Base-by-base conservation (phyloP, 106 monocot species). In the Dioscorea alata region DNA sequence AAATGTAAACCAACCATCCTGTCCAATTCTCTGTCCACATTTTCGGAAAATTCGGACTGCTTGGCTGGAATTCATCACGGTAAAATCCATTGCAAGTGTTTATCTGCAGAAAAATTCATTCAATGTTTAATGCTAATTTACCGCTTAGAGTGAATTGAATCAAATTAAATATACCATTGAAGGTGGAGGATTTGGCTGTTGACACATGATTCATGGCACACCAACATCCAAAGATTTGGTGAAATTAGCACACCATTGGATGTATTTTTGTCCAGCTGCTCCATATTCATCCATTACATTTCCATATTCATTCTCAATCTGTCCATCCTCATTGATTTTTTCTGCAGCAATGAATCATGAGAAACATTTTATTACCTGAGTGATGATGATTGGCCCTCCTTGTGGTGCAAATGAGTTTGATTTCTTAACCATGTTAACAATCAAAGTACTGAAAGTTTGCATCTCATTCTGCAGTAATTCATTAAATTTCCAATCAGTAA, bases 121-220 rank as follows among this genome's bases (percentile, higher is more conserved):
- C 31, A 33, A 0, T 10, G 6, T 23, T 49, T 17, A 6, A 12
- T 7, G 31, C 4, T 48, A n/a, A 59, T 59, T 12, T 34, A 66
- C 18, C 17, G 10, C 4, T 22, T 60, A 60, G n/a, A n/a, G n/a
- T n/a, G n/a, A 12, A 18, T 3, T 22, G 7, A 31, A 49, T n/a
- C 6, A 2, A 4, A 18, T 16, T 18, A 66, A 13, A n/a, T n/a
- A 21, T 80, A 84, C 80, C 68, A 84, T 73, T n/a, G 84, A 80
- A 56, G 73, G 50, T 10, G 84, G 84, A 13, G 84, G 82, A 67
- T 86, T 75, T 9, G 13, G 9, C 57, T 86, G 82, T 28, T 86
- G 77, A 60, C 85, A 86, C 85, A 86, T 86, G 78, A 86, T 71
- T 82, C 85, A 86, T 33, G 85, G 85, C 8, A 86, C 75, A 23